phyloP scores from a whole-genome alignment of 768 basidiomycete genomes.

The Boletus sensibilis region DNA sequence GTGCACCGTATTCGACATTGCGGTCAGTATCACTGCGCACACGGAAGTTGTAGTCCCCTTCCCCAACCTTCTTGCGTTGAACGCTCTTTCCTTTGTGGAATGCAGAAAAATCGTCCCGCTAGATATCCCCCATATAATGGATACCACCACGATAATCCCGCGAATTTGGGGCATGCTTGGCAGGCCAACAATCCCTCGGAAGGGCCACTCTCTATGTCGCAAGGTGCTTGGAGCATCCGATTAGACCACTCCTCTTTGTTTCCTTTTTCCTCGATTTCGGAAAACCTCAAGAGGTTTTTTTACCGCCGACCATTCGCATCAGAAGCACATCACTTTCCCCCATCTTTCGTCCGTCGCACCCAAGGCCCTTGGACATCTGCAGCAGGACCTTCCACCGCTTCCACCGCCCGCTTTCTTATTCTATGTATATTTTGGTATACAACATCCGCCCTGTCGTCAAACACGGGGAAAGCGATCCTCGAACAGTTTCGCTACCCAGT shows the following conservation, averaged over 20 bases:
- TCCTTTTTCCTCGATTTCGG: constrained; percentile 9
- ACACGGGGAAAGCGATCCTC: constrained; percentile 94
- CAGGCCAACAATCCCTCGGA: constrained; percentile 22
- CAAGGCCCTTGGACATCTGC: constrained; percentile 17
- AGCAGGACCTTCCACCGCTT: constrained; percentile 16
- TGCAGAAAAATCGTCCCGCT: constrained; percentile 19
- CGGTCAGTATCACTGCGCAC: not conserved
- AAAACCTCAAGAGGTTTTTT: constrained; percentile 20
- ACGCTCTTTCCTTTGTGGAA: constrained; percentile 13
- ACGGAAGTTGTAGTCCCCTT: not conserved
- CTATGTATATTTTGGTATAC: constrained; percentile 93
- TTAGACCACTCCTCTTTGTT: constrained; percentile 6
- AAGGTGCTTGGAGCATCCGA: constrained; percentile 4
- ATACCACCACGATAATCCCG: constrained; percentile 17
- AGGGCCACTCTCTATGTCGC: constrained; percentile 8
- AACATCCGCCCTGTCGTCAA: constrained; percentile 89
- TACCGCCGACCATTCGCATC: constrained; percentile 14
- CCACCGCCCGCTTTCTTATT: constrained; percentile 60
- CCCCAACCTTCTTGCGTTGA: not conserved
- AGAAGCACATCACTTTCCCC: constrained; percentile 16
- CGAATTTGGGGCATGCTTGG: constrained; percentile 21
- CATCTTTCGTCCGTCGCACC: constrained; percentile 29
- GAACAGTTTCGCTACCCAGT: constrained; percentile 92
- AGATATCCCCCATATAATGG: constrained; percentile 19
- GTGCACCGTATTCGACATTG: not conserved